Conservation (phyloP, 2,329 filamentous ascomycete species). For the Aspergillus piperis region DNA sequence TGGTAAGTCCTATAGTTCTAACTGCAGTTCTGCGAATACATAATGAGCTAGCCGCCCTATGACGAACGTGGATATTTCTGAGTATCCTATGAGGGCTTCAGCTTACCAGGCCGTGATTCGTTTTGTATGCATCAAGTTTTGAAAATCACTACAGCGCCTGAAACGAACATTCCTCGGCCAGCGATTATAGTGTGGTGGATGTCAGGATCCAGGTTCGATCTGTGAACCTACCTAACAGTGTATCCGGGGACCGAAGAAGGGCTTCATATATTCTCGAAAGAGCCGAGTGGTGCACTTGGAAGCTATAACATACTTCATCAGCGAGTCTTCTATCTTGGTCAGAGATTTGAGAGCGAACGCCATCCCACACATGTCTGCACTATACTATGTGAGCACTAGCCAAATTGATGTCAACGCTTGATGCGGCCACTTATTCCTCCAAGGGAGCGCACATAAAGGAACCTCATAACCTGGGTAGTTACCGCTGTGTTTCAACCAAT, state of each 20-base stretch:
- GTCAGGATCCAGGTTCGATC: conserved; percentile 12
- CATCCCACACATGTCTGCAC: conserved; percentile 19
- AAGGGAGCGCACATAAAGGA: conserved; percentile 18
- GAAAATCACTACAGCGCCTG: too few relatives aligned
- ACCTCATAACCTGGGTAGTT: conserved; percentile 19
- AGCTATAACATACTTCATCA: conserved; percentile 22
- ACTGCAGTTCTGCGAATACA: too few relatives aligned
- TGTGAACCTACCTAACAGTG: conserved; percentile 20
- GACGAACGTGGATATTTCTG: too few relatives aligned
- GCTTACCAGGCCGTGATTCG: too few relatives aligned
- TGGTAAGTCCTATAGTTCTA: too few relatives aligned
- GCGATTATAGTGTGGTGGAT: background rate
- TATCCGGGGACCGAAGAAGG: conserved; percentile 23
- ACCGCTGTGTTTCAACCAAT: conserved; percentile 21
- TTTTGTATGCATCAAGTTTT: too few relatives aligned
- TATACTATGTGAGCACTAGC: conserved; percentile 43
- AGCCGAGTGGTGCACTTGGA: conserved; percentile 10
- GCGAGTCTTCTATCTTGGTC: conserved; percentile 21
- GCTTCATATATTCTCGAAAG: conserved; percentile 21
- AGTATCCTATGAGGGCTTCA: too few relatives aligned
- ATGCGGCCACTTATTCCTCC: background rate
- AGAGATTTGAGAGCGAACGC: conserved; percentile 2
- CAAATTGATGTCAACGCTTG: conserved; percentile 11
- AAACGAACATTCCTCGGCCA: too few relatives aligned
- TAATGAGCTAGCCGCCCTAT: too few relatives aligned